Conservation (phyloP, 1,139 yeast species). For the Yamadazyma membranifaciens region DNA sequence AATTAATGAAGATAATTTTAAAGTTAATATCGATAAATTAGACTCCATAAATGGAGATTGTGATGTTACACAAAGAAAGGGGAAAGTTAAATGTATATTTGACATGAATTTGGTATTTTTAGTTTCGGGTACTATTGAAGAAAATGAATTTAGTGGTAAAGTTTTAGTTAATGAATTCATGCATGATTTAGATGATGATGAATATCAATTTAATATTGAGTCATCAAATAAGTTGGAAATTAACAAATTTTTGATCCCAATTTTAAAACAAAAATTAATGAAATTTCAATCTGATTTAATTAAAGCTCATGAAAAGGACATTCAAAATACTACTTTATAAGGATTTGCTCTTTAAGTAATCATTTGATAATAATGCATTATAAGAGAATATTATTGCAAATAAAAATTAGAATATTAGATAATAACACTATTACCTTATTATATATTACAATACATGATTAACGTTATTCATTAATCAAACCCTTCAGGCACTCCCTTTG, state of each 20-base stretch:
- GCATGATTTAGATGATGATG: constrained; percentile 69
- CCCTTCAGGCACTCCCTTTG: constrained; percentile 88
- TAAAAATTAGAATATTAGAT: neutral
- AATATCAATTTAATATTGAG: constrained; percentile 53
- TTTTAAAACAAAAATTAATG: constrained; percentile 45
- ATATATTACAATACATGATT: constrained; percentile 11
- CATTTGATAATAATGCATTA: too few relatives aligned
- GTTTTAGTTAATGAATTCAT: constrained; percentile 62
- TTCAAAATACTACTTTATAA: constrained; percentile 39
- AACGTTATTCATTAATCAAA: constrained; percentile 33
- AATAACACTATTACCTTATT: neutral
- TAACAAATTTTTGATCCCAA: constrained; percentile 50
- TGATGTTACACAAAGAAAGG: constrained; percentile 79
- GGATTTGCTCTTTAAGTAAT: neutral
- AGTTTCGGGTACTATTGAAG: constrained; percentile 32
- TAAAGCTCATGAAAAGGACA: constrained; percentile 56
- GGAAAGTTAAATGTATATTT: constrained; percentile 71
- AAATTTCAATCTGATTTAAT: constrained; percentile 64
- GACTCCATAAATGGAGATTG: constrained; percentile 66
- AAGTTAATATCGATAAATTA: constrained; percentile 36
- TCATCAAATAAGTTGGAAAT: constrained; percentile 38
- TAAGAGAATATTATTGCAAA: neutral
- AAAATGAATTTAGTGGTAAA: constrained; percentile 32
- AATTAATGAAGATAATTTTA: constrained; percentile 32
- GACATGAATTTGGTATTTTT: constrained; percentile 57